phyloP scores from a whole-genome alignment of 345 rosid species.

The Citropsis articulata region DNA sequence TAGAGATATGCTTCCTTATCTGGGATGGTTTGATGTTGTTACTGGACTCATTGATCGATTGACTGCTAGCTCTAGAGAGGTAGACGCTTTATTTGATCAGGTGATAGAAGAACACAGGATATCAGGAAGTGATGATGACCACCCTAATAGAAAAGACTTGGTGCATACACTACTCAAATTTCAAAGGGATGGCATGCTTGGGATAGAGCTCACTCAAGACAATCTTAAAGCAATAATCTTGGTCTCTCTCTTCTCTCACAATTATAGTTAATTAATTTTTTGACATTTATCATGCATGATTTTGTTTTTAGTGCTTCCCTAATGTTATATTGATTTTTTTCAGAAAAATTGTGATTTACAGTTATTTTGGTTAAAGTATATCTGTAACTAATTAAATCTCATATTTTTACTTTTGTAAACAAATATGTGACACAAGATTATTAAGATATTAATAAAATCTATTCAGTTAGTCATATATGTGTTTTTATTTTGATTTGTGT shows the following conservation, averaged over 20 bases:
- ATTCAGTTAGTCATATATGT: too few species aligned
- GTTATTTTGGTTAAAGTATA: too few species aligned
- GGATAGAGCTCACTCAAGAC: constrained; percentile 7
- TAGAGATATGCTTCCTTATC: constrained; percentile 11
- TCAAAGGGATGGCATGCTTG: constrained; percentile 18
- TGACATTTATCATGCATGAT: not conserved
- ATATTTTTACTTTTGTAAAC: too few species aligned
- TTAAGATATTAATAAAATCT: too few species aligned
- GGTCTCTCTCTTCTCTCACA: constrained; percentile 9
- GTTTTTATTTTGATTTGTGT: too few species aligned
- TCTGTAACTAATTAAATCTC: too few species aligned
- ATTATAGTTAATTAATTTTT: too few species aligned
- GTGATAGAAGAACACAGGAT: constrained; percentile 14
- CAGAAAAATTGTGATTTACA: too few species aligned
- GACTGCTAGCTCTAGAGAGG: constrained; percentile 5
- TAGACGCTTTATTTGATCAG: constrained; percentile 19
- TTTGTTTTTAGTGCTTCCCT: not conserved
- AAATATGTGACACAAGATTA: too few species aligned
- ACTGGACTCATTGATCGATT: constrained; percentile 19
- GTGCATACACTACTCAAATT: constrained; percentile 24
- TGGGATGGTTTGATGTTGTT: constrained; percentile 20
- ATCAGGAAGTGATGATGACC: not conserved
- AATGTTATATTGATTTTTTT: too few species aligned
- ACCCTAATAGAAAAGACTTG: constrained; percentile 15
- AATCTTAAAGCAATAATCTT: constrained; percentile 31